Conservation (phyloP, 805 yeast species). For the Sugiyamaella marilandica region DNA sequence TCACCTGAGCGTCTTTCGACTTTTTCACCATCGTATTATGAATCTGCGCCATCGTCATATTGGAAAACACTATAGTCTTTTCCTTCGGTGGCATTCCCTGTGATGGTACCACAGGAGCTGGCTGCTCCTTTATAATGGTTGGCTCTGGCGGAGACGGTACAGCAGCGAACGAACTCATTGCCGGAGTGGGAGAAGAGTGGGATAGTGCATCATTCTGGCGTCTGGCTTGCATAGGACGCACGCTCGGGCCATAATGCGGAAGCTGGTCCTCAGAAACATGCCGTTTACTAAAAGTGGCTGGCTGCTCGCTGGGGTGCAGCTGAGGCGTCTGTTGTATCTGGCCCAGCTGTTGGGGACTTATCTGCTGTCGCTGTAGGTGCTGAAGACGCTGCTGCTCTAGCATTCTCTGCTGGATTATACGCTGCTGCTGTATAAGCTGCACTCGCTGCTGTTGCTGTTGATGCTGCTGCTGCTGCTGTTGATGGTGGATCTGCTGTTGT, state of each 20-base stretch:
- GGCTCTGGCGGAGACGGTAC: conserved; percentile 1
- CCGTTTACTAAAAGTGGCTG: too few relatives aligned
- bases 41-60: conserved; percentile 12
- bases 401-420: not conserved
- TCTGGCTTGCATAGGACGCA: not conserved
- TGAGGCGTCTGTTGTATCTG: not conserved
- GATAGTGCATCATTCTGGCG: not conserved
- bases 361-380: conserved; percentile 1
- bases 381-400: conserved; percentile 3
- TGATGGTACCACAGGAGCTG: not conserved
- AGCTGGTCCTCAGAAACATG: not conserved
- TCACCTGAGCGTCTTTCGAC: not conserved
- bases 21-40: conserved; percentile 9
- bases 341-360: not conserved
- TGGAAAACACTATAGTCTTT: conserved; percentile 8
- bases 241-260: not conserved
- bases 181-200: too few relatives aligned
- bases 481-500: not conserved
- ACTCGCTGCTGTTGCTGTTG: conserved; percentile 1
- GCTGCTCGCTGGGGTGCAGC: not conserved
- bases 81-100: conserved; percentile 3
- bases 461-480: not conserved
- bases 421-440: not conserved
- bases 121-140: not conserved
- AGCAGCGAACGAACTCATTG: not conserved